phyloP scores from a whole-genome alignment of 768 basidiomycete genomes.

The Lentinus brumalis region DNA sequence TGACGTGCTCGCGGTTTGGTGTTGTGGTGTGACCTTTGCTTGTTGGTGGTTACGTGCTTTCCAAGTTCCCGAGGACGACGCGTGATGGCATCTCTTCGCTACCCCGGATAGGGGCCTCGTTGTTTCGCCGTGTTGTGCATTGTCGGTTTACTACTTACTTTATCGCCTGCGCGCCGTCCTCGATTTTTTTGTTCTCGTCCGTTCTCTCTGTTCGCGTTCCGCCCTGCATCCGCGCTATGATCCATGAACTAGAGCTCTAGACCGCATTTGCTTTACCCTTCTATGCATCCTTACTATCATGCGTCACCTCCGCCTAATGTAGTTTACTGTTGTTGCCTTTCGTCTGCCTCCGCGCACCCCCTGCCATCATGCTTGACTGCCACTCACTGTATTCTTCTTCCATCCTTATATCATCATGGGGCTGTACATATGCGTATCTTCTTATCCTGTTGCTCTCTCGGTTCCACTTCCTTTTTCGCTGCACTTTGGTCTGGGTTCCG shows the following conservation, averaged over 20 bases:
- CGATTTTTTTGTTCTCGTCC: not conserved
- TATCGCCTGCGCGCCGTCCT: slow-evolving; percentile 14
- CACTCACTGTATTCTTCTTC: not conserved
- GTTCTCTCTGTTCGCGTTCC: not conserved
- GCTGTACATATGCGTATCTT: slow-evolving; percentile 1
- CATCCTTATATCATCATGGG: slow-evolving; percentile 1
- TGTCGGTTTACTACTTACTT: slow-evolving; percentile 5
- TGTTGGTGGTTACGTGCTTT: not conserved
- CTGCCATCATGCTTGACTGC: not conserved
- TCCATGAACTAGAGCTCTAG: slow-evolving; percentile 11
- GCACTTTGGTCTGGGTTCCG: not conserved
- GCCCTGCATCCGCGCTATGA: not conserved
- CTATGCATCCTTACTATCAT: slow-evolving; percentile 3
- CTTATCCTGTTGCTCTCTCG: not conserved
- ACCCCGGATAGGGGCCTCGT: not conserved
- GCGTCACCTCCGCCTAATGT: slow-evolving; percentile 14
- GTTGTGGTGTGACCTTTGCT: not conserved
- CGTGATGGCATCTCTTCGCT: slow-evolving; percentile 12
- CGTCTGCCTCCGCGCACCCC: not conserved
- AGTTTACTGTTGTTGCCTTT: not conserved
- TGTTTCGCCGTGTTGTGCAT: slow-evolving; percentile 1
- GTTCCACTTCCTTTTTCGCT: not conserved
- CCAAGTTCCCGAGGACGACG: not conserved
- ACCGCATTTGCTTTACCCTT: slow-evolving; percentile 10
- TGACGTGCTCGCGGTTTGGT: not conserved